Evolutionary conservation across 768 basidiomycete species (phyloP), one percentile per base, ranked within the genome.

Genomic region (Suillus subalutaceus): DNA sequence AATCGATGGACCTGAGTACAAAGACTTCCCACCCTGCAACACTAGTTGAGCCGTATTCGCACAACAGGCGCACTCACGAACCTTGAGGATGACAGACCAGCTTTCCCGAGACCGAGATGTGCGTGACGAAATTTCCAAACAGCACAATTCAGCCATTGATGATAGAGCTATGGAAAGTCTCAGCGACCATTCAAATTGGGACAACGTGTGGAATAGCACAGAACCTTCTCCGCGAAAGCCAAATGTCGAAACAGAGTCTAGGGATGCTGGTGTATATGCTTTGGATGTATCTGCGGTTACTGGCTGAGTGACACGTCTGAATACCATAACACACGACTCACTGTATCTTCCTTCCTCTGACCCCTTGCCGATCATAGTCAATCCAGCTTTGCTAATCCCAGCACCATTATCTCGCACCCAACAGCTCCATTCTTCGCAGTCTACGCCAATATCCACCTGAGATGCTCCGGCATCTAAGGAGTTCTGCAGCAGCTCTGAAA

Each of bases 191-290:
- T 50, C 48, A 44, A 44, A 1, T 43, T 57, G 6, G 35, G 35
- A 35, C 6, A 35, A 63, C 55, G 35, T 62, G 44, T 55, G n/a
- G 50, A 26, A 48, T 30, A 62, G 56, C 26, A 30, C 66, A 68
- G 20, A 71, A 93, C 96, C 95, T 91, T 98, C 96, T 44, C 96
- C 96, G 70, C 96, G 87, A 79, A 94, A 97, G 0, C 96, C 96
- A 79, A 95, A 96, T 3, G 91, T 90, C 16, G 84, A 82, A 48
- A 84, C 70, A 4, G 83, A 77, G 64, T 83, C 83, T 62, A 90
- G 73, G 1, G 85, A 82, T 59, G 82, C 80, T 46, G 80, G 75
- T 1, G 79, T 77, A 74, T 90, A 88, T 30, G 83, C 81, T 77
- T 95, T 95, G 5, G 92, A 94, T 6, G 91, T 90, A 66, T 83